Conservation (phyloP, 345 rosid species). For the Dipteronia dyeriana region DNA sequence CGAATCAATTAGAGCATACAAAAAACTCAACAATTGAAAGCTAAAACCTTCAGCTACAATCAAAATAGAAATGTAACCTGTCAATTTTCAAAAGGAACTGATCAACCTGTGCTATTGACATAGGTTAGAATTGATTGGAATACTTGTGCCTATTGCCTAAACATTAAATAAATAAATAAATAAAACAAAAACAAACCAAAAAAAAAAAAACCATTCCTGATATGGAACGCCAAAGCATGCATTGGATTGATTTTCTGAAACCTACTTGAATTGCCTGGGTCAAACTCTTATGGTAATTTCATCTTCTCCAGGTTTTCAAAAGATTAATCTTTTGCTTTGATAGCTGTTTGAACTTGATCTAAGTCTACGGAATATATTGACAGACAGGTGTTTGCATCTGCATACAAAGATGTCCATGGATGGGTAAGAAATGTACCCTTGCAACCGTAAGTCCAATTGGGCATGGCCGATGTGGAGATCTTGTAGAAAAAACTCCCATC, state of each 20-base stretch:
- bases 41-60: neutral
- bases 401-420: neutral
- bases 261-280: neutral
- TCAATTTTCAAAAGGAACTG: neutral
- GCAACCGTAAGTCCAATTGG: constrained; percentile 95
- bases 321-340: neutral
- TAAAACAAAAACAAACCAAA: no score
- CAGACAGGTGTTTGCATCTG: neutral
- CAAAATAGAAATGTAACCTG: neutral
- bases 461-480: constrained; percentile 91
- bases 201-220: neutral
- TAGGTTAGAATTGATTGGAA: neutral
- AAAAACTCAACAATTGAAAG: neutral
- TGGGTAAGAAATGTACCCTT: constrained; percentile 47
- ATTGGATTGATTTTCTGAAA: neutral
- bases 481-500: constrained; percentile 87
- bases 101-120: neutral
- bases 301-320: neutral
- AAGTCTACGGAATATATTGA: neutral
- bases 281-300: neutral
- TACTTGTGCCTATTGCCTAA: neutral
- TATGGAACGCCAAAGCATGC: neutral
- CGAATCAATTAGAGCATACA: neutral
- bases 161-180: neutral
- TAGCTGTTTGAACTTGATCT: constrained; percentile 2